These are phyloP conservation scores for Phaeophleospora eucalypticola DNA, from an alignment of 2,329 filamentous ascomycete species.

Conservation along the genomic window DNA sequence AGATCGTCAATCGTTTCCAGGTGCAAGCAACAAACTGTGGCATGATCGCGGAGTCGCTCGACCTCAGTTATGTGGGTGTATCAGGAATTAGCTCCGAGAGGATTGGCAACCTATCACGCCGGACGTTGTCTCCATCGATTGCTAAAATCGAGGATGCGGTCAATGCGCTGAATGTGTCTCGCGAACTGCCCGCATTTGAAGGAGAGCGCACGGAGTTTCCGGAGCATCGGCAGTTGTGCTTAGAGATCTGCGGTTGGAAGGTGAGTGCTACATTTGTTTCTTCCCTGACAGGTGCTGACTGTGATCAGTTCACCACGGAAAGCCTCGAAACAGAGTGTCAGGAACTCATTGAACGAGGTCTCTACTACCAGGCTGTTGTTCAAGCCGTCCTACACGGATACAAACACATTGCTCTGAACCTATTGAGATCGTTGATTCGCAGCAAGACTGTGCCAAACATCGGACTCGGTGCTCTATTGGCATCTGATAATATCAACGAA, in stretches of 20 bases:
- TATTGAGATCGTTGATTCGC: conserved; percentile 64
- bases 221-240: conserved; percentile 68
- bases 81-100: conserved; percentile 63
- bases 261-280: too few species aligned
- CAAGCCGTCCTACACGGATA: conserved; percentile 71
- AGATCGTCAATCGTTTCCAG: conserved; percentile 65
- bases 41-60: conserved; percentile 65
- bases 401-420: conserved; percentile 62
- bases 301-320: conserved; percentile 50
- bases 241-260: conserved; percentile 71
- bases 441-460: conserved; percentile 61
- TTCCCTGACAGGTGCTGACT: too few species aligned
- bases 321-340: conserved; percentile 48
- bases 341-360: conserved; percentile 49
- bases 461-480: conserved; percentile 46
- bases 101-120: conserved; percentile 46
- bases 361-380: conserved; percentile 72
- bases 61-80: conserved; percentile 73
- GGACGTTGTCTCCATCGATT: conserved; percentile 21
- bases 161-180: conserved; percentile 59
- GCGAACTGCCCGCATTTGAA: conserved; percentile 59
- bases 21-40: conserved; percentile 61
- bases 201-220: conserved; percentile 61
- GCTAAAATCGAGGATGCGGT: conserved; percentile 45
- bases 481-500: conserved; percentile 48